Evolutionary conservation across 108 stramenopile species (phyloP), one percentile per base, ranked within the genome.

Genomic region (Conticribra weissflogii): DNA sequence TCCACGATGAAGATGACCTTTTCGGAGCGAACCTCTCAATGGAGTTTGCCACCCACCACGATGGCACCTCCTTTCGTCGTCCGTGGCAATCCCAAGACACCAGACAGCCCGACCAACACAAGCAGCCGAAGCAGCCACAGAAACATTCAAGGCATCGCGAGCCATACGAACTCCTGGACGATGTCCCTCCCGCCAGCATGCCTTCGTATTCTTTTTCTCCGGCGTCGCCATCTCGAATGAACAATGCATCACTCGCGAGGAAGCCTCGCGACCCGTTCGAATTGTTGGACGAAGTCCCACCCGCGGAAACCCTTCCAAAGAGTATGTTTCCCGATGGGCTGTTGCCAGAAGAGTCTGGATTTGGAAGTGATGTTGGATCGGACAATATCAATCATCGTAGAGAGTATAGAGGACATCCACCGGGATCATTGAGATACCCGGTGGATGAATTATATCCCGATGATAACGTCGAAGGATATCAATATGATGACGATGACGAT

Each of bases 361-460:
- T 58, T 22, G 23, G 15, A 2, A 24, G 53, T 25, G 53, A 19
- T 1, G 9, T 2, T 23, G 1, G 23, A 22, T 4, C 53, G 22
- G 15, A 2, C 27, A 14, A 54, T 54, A 14, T 0, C 31, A 1
- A 44, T 3, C 21, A 7, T 3, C 36, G 3, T 21, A 19, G 51
- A 59, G 57, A n/a, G 3, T 41, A n/a, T 14, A 19, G n/a, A 31
- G 16, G 17, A 22, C 27, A 24, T 50, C 19, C 51, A 34, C n/a
- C 50, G 51, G 2, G 12, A 9, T 56, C 44, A n/a, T n/a, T n/a
- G n/a, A n/a, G 67, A 48, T 77, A 68, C 55, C 77, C 77, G 25
- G 58, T 78, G 9, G 77, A 78, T 48, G 69, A 78, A 50, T 31
- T 68, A 31, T 76, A 76, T 33, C 75, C 75, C 54, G 50, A 12